A percentile compares a stretch with the other conserved stretches of the same genome.
phyloP scores from a whole-genome alignment of 768 basidiomycete species.

The Tulasnella sp. region DNA sequence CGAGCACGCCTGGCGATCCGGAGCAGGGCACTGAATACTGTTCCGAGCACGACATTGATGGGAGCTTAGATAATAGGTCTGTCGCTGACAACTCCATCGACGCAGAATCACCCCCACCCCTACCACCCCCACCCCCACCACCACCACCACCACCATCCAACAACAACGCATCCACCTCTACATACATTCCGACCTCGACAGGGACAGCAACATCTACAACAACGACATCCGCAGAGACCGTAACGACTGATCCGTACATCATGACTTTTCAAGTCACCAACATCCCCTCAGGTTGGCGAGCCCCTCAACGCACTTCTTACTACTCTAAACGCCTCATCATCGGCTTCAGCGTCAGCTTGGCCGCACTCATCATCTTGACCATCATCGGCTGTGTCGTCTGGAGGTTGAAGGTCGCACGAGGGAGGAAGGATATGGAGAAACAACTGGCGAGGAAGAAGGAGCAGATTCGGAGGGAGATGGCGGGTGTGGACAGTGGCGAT shows the following conservation, averaged over 20 bases:
- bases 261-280: slow-evolving; percentile 2
- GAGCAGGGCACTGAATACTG: neutral
- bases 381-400: slow-evolving; percentile 10
- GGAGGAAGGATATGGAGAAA: neutral
- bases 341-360: slow-evolving; percentile 2
- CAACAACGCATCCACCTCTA: neutral
- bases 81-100: neutral
- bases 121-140: no score
- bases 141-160: neutral
- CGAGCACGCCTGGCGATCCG: neutral
- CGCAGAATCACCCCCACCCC: neutral
- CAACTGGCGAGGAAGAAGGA: neutral
- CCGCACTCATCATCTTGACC: slow-evolving; percentile 4
- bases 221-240: neutral
- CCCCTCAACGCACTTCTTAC: neutral
- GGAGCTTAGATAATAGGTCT: neutral
- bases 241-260: neutral
- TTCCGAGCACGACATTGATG: neutral
- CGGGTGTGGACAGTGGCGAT: no score
- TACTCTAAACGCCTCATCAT: slow-evolving; percentile 13
- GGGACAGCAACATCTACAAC: neutral
- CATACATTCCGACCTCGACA: neutral
- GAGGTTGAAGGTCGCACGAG: neutral
- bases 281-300: neutral
- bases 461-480: neutral